These are phyloP conservation scores for Ceratocystis variospora DNA, from an alignment of 2,329 filamentous ascomycete genomes.

Conservation along the genomic window DNA sequence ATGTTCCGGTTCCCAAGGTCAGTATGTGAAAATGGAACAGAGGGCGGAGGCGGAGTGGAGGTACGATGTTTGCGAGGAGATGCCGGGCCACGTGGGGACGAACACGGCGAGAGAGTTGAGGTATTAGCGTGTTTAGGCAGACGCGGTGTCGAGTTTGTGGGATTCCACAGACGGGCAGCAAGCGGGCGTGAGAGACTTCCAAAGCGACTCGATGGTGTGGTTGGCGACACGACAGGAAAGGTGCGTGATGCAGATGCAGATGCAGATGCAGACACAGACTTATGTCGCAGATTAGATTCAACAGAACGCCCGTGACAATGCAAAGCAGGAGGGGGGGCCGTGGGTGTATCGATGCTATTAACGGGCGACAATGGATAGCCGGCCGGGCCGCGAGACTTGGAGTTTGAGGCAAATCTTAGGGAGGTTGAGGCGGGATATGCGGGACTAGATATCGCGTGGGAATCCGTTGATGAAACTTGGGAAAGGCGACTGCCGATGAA, in stretches of 20 bases:
- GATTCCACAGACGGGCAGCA: conserved; percentile 45
- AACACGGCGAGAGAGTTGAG: conserved; percentile 12
- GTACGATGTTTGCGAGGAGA: conserved; percentile 32
- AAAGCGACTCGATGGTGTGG: conserved; percentile 1
- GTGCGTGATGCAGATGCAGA: conserved; percentile 6
- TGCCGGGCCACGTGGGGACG: not conserved
- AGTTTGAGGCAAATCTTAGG: conserved; percentile 18
- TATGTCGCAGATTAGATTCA: not conserved
- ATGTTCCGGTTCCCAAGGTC: conserved; percentile 28
- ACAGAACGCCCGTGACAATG: conserved; percentile 12
- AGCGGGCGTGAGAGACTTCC: conserved; percentile 30
- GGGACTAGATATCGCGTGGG: conserved; percentile 26
- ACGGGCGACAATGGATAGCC: not conserved
- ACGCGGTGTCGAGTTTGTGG: conserved; percentile 45
- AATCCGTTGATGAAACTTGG: conserved; percentile 36
- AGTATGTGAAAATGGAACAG: conserved; percentile 37
- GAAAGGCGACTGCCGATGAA: conserved; percentile 31
- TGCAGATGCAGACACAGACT: conserved; percentile 3
- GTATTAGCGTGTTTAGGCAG: conserved; percentile 22
- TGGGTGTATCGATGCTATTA: not conserved
- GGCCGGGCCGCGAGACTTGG: not conserved
- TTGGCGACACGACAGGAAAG: conserved; percentile 2
- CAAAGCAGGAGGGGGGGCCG: not conserved
- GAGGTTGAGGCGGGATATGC: conserved; percentile 12
- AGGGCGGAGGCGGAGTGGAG: conserved; percentile 40